Base-by-base conservation (phyloP, 2,329 filamentous ascomycete species). In the Arthrobotrys sinensis region DNA sequence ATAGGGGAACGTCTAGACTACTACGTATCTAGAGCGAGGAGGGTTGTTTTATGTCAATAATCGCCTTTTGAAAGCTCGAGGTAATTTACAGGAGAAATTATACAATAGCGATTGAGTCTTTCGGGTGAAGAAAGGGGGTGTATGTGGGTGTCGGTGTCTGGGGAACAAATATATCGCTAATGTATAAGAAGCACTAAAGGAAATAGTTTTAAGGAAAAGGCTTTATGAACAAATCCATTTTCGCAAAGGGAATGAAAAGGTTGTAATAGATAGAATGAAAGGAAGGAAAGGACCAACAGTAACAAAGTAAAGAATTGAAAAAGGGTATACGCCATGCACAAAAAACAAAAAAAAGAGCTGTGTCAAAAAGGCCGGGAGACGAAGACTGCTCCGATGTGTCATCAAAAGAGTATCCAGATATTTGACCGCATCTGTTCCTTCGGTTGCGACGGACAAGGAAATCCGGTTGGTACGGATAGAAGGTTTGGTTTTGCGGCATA, bases 301-400 rank as follows among this genome's bases (percentile, higher is more conserved):
- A 8, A 70, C 57, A 57, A 70, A 62, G 40, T 21, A 65, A 43
- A 40, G 46, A 46, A 16, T 64, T 60, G 11, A 60, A 46, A 71
- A 71, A 67, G 73, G 73, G 73, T 77, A 77, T 77, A 77, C 73
- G 73, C 73, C 73, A 77, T 77, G 66, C 67, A 76, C 62, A 64
- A 67, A 68, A 57, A 70, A 67, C 66, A 53, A 2, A 62, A 28
- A 71, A 71, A 46, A 40, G 66, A 67, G 64, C 57, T 69, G 55
- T 60, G 43, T 67, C 57, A 70, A 60, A 69, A 65, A 55, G 28
- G 57, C 55, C 19, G 45, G 48, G 55, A 36, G 43, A 60, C 57
- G 36, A 71, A 71, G 66, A 57, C 40, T 71, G 46, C 73, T 67
- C 73, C 66, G 50, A 70, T 62, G 57, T 63, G 73, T 77, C 73